These are phyloP conservation scores for Syzygium grande DNA, from an alignment of 345 rosid species.

Conservation along the genomic window DNA sequence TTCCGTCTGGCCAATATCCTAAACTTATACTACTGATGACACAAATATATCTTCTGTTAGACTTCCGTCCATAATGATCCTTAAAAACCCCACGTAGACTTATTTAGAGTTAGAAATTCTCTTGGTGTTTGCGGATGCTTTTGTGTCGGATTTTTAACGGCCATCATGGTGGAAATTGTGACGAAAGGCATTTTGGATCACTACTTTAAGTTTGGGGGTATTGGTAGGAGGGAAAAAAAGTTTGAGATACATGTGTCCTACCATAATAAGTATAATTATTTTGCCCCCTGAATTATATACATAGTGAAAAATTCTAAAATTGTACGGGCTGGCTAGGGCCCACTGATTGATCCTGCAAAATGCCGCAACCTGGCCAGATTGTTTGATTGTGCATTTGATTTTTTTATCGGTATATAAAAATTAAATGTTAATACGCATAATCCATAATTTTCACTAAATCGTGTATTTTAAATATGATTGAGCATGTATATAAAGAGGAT, in stretches of 20 bases:
- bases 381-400: background rate
- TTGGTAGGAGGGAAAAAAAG: background rate
- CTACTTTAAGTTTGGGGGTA: background rate
- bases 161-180: background rate
- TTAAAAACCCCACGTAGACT: background rate
- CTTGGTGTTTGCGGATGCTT: background rate
- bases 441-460: background rate
- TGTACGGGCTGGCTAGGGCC: background rate
- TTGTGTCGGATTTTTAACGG: background rate
- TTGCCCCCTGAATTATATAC: background rate
- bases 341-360: background rate
- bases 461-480: background rate
- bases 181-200: background rate
- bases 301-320: background rate
- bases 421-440: background rate
- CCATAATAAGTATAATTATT: background rate
- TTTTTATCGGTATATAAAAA: background rate
- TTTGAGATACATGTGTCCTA: background rate
- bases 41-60: background rate
- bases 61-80: background rate
- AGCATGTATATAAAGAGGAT: background rate
- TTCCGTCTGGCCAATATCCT: background rate
- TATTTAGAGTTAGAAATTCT: background rate
- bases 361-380: background rate
- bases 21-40: background rate